Evolutionary conservation across 257 asterid species (phyloP).

Genomic region (Nicotiana undulata): DNA sequence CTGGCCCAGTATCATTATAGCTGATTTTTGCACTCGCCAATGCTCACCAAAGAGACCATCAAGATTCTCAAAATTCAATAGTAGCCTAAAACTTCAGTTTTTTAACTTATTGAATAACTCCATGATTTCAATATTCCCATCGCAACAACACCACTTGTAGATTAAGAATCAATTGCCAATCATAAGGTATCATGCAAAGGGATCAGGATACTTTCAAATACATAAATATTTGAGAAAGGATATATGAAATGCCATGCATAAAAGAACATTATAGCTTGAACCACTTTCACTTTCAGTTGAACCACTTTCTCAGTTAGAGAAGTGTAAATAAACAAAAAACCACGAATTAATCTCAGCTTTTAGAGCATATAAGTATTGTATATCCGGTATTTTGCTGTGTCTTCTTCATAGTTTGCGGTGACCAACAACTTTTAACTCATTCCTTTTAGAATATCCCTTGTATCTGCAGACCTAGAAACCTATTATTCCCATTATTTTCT

Average conservation of each 20-base stretch:
- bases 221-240: not conserved
- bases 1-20: not conserved
- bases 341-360: no score
- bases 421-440: no score
- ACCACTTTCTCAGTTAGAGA: no score
- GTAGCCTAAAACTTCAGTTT: not conserved
- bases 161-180: not conserved
- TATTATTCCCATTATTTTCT: no score
- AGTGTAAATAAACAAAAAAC: no score
- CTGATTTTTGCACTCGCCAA: not conserved
- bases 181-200: not conserved
- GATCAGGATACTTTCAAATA: not conserved
- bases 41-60: not conserved
- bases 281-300: no score
- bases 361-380: no score
- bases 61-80: not conserved
- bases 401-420: no score
- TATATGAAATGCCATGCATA: not conserved
- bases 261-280: not conserved
- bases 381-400: no score
- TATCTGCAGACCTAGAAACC: no score
- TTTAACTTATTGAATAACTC: not conserved
- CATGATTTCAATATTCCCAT: not conserved
- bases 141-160: not conserved
- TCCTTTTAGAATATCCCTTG: no score